These are phyloP conservation scores for Gastrolobium bilobum DNA, from an alignment of 306 rosid genomes.

Conservation along the genomic window DNA sequence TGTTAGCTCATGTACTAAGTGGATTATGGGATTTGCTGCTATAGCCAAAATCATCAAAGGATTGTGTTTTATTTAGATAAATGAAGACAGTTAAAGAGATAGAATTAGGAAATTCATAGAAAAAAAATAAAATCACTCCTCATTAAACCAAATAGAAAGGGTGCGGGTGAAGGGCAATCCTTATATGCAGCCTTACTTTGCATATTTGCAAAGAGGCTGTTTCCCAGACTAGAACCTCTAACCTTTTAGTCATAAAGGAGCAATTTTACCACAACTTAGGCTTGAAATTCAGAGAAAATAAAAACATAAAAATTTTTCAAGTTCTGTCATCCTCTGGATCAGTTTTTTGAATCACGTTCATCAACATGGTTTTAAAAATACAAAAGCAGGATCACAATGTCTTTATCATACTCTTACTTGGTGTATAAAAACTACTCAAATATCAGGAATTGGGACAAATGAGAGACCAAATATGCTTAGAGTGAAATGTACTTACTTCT, in stretches of 20 bases:
- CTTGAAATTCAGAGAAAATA: not conserved
- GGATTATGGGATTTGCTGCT: not conserved
- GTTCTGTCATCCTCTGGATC: not conserved
- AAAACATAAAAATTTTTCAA: not conserved
- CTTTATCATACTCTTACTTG: not conserved
- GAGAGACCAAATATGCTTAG: slow-evolving; percentile 26
- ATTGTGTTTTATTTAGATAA: not conserved
- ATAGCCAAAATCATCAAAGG: not conserved
- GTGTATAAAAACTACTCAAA: not conserved
- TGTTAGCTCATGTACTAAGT: not conserved
- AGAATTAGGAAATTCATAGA: not conserved
- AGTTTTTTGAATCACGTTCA: not conserved
- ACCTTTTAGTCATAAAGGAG: too few species aligned
- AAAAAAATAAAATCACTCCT: not conserved
- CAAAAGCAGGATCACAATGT: not conserved
- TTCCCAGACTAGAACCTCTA: too few species aligned
- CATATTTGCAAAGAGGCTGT: too few species aligned
- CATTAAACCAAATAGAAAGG: too few species aligned
- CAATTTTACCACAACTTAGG: too few species aligned
- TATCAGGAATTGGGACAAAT: slow-evolving; percentile 2
- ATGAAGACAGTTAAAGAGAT: not conserved
- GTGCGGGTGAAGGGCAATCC: too few species aligned
- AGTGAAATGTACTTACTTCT: slow-evolving; percentile 72
- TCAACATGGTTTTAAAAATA: not conserved
- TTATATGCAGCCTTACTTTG: too few species aligned